Evolutionary conservation across 106 monocot species (phyloP), one percentile per base, ranked within the genome.

Genomic region (Allium sativum): DNA sequence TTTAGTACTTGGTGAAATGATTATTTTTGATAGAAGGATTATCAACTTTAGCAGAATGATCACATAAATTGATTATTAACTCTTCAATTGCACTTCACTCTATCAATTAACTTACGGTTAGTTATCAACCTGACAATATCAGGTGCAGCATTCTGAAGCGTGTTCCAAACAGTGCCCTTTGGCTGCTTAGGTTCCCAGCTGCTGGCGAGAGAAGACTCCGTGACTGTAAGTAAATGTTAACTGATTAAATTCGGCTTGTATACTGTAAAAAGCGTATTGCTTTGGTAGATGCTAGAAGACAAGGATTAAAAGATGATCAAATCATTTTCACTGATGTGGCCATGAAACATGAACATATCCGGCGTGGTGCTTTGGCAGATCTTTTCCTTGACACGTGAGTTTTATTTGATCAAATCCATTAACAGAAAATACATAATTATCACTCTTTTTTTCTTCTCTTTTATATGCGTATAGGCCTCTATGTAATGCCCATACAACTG

Each of bases 91-190:
- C 31, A 31, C 1, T 50, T 15, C 48, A 50, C 15, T 50, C 15
- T 3, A 15, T 50, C 48, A 11, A 48, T 21, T 8, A 11, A 48
- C 47, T 22, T 11, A 16, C 18, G 11, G 31, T 31, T 57, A 16
- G 31, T 71, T 15, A 16, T 21, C 44, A 22, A 43, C 40, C 48
- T 1, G 18, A 40, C 21, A 21, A 64, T 61, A 67, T 65, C 74
- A 92, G 96, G 96, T 96, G 96, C 70, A 96, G 85, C 68, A 91
- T 96, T 75, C 84, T 96, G 62, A 96, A 80, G 65, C 87, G 87
- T 57, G 82, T 91, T 48, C 96, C 96, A 12, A 87, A 96, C 59
- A 91, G 96, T 74, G 96, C 75, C 42, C 45, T 96, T 40, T 96
- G 96, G 96, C 77, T 96, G 16, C 78, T 96, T 46, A 82, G 79